phyloP scores from a whole-genome alignment of 306 rosid genomes.

The Vigna mungo region DNA sequence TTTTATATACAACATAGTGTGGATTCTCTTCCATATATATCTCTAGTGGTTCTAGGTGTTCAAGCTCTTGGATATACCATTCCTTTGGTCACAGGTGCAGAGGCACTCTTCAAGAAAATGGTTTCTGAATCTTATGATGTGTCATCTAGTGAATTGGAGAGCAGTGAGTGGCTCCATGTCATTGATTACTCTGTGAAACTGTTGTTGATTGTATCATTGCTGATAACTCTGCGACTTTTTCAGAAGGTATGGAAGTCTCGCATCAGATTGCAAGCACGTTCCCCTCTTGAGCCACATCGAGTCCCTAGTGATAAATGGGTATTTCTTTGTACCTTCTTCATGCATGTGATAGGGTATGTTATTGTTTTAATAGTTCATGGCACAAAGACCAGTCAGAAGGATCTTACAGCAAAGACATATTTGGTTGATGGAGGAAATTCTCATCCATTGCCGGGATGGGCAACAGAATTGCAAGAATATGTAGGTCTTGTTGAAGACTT shows the following conservation, averaged over 20 bases:
- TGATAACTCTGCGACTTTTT: conserved; percentile 79
- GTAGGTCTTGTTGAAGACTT: conserved; percentile 89
- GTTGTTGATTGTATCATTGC: conserved; percentile 68
- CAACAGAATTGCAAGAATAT: conserved; percentile 75
- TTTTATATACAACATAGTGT: conserved; percentile 61
- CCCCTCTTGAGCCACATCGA: conserved; percentile 63
- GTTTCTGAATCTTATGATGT: conserved; percentile 56
- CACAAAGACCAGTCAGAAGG: conserved; percentile 50
- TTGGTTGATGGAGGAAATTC: conserved; percentile 43
- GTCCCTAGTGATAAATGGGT: conserved; percentile 78
- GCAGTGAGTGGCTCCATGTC: conserved; percentile 62
- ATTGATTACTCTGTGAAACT: conserved; percentile 82
- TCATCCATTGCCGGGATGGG: conserved; percentile 59
- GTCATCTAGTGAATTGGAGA: conserved; percentile 62
- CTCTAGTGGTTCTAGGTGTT: conserved; percentile 81
- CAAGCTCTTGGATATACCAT: conserved; percentile 87
- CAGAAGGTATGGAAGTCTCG: conserved; percentile 97
- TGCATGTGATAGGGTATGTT: conserved; percentile 70
- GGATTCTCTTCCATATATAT: conserved; percentile 74
- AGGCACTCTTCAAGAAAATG: conserved; percentile 75
- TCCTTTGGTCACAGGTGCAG: conserved; percentile 87
- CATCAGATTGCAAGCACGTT: conserved; percentile 62
- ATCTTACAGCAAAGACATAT: conserved; percentile 46
- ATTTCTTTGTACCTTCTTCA: conserved; percentile 54
- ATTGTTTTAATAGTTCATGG: conserved; percentile 63